Evolutionary conservation across 2,329 filamentous ascomycete species (phyloP).

Genomic region (Pseudocercospora fuligena): DNA sequence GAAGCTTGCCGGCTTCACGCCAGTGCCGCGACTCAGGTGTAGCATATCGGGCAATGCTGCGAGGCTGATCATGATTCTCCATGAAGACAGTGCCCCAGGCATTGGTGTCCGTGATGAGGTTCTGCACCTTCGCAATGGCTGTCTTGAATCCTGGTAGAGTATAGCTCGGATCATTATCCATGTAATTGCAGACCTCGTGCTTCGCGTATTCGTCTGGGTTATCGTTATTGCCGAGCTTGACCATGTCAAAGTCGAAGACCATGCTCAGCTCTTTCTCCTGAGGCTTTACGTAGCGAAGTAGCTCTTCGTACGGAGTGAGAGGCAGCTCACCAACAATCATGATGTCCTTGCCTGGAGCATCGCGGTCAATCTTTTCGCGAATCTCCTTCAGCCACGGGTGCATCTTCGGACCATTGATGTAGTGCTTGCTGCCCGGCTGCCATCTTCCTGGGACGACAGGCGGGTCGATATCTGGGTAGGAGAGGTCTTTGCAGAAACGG

Average conservation of each 20-base stretch:
- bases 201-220: constrained; percentile 33
- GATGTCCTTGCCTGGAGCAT: constrained; percentile 36
- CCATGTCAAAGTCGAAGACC: constrained; percentile 74
- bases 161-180: constrained; percentile 37
- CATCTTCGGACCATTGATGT: constrained; percentile 46
- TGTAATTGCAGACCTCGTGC: constrained; percentile 34
- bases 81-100: constrained; percentile 70
- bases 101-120: constrained; percentile 60
- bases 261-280: constrained; percentile 66
- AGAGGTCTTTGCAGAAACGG: constrained; percentile 33
- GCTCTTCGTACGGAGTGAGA: constrained; percentile 52
- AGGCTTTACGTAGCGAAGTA: constrained; percentile 59
- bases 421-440: constrained; percentile 31
- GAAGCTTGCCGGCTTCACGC: constrained; percentile 61
- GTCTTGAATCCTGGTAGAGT: constrained; percentile 33
- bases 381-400: constrained; percentile 56
- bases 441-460: constrained; percentile 27
- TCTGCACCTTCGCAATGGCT: constrained; percentile 32
- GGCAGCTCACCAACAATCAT: constrained; percentile 61
- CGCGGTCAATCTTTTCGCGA: constrained; percentile 29
- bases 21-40: constrained; percentile 40
- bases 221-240: constrained; percentile 50
- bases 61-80: constrained; percentile 70
- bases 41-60: constrained; percentile 56
- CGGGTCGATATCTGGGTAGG: constrained; percentile 32